These are phyloP conservation scores for Chytriomyces sp. DNA, from an alignment of 192 early-diverging fungal species.

Conservation along the genomic window DNA sequence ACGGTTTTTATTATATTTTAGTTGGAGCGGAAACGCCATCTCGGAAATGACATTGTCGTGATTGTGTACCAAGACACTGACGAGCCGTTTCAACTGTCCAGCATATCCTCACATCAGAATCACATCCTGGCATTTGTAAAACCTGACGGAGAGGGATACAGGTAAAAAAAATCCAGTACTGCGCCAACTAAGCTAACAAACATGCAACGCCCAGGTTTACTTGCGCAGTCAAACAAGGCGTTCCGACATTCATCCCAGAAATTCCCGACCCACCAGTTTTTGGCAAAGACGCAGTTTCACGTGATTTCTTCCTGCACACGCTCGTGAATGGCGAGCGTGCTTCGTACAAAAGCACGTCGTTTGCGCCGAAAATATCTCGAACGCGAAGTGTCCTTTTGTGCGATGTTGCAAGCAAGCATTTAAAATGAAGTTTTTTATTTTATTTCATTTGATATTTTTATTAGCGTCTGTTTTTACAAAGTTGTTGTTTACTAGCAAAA, in stretches of 20 bases:
- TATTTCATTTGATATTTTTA: too few species aligned
- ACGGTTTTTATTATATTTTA: not conserved
- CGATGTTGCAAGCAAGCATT: conserved; percentile 62
- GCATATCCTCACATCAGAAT: conserved; percentile 61
- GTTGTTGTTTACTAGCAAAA: too few species aligned
- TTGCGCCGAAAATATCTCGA: conserved; percentile 67
- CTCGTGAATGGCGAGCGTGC: conserved; percentile 72
- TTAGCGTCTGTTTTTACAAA: too few species aligned
- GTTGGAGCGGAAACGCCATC: conserved; percentile 71
- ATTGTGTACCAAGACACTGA: conserved; percentile 58
- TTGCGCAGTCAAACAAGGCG: conserved; percentile 46
- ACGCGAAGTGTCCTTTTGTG: conserved; percentile 66
- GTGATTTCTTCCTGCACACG: conserved; percentile 71
- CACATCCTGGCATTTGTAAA: conserved; percentile 62
- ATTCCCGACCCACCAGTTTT: conserved; percentile 64
- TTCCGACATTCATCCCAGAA: conserved; percentile 65
- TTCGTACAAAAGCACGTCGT: conserved; percentile 66
- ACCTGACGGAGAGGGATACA: conserved; percentile 57
- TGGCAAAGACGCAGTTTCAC: conserved; percentile 58
- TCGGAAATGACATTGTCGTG: conserved; percentile 78
- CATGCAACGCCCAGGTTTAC: not conserved
- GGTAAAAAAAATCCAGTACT: conserved; percentile 10
- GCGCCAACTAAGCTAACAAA: not conserved
- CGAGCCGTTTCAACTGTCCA: conserved; percentile 54
- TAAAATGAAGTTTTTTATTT: conserved; percentile 15